A percentile compares a stretch with the other conserved stretches of the same genome.
phyloP scores from a whole-genome alignment of 208 protist genomes.

The Crithidia thermophila region DNA sequence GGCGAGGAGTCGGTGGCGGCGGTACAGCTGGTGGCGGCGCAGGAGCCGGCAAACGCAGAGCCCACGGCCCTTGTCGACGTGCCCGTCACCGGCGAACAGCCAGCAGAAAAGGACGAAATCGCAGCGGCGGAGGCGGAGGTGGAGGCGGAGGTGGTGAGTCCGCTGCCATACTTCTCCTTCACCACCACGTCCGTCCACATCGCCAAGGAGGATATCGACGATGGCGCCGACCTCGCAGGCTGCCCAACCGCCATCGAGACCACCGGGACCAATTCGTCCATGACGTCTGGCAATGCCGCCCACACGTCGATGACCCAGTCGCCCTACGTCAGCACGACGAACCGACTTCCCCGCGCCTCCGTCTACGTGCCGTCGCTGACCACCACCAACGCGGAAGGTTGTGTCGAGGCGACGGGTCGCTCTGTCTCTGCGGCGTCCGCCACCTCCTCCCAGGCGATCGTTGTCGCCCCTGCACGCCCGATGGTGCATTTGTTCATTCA shows the following conservation, averaged over 20 bases:
- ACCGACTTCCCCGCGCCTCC: background rate
- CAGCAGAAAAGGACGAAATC: too few species aligned
- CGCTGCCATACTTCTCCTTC: conserved; percentile 14
- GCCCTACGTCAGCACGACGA: background rate
- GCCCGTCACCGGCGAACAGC: too few species aligned
- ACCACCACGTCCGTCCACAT: conserved; percentile 17
- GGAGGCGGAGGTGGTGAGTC: background rate
- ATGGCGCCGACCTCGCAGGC: too few species aligned
- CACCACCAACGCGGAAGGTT: background rate
- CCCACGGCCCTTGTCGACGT: too few species aligned
- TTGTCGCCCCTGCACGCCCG: background rate
- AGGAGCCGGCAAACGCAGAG: too few species aligned
- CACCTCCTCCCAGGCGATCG: too few species aligned
- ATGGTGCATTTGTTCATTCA: conserved; percentile 46
- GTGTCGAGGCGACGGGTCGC: background rate
- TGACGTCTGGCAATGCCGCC: too few species aligned
- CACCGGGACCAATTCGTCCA: too few species aligned
- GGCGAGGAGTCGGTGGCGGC: too few species aligned
- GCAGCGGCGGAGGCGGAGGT: background rate
- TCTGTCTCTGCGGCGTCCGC: background rate
- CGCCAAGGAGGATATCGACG: background rate
- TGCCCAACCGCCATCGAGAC: too few species aligned
- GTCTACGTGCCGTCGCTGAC: background rate
- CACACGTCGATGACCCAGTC: too few species aligned
- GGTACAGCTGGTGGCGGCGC: too few species aligned